Conservation (phyloP, 2,329 filamentous ascomycete species). For the Bisporella sp. region DNA sequence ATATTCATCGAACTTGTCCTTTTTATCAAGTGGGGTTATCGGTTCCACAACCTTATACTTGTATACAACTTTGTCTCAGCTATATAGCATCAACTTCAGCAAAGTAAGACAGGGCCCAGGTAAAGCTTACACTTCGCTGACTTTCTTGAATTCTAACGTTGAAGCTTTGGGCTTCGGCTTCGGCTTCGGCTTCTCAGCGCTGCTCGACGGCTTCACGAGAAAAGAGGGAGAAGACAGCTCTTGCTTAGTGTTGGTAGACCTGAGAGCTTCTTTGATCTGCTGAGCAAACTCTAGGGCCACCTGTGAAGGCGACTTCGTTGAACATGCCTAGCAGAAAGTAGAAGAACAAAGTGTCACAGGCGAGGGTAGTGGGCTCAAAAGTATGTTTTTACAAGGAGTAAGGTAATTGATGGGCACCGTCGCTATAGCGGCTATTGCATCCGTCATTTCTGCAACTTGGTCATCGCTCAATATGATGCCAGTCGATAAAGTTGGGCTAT, state of each 20-base stretch:
- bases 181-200: background rate
- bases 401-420: constrained; percentile 24
- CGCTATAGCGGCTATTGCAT: constrained; percentile 13
- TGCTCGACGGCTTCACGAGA: no score
- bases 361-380: background rate
- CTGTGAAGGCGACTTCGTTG: background rate
- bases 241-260: constrained; percentile 4
- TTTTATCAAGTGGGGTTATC: constrained; percentile 5
- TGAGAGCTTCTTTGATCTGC: background rate
- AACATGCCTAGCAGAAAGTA: background rate
- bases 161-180: constrained; percentile 5
- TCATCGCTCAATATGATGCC: background rate
- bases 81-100: constrained; percentile 10
- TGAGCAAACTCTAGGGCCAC: constrained; percentile 1
- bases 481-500: background rate
- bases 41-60: constrained; percentile 26
- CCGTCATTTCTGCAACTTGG: constrained; percentile 2
- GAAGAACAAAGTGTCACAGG: background rate
- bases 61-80: constrained; percentile 17
- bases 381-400: background rate
- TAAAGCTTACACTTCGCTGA: background rate
- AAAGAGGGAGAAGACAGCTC: constrained; percentile 4
- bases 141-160: constrained; percentile 18
- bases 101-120: background rate
- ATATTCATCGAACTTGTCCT: constrained; percentile 10